phyloP scores from a whole-genome alignment of 1,284 basidiomycete species.

The Heterobasidion annosum region DNA sequence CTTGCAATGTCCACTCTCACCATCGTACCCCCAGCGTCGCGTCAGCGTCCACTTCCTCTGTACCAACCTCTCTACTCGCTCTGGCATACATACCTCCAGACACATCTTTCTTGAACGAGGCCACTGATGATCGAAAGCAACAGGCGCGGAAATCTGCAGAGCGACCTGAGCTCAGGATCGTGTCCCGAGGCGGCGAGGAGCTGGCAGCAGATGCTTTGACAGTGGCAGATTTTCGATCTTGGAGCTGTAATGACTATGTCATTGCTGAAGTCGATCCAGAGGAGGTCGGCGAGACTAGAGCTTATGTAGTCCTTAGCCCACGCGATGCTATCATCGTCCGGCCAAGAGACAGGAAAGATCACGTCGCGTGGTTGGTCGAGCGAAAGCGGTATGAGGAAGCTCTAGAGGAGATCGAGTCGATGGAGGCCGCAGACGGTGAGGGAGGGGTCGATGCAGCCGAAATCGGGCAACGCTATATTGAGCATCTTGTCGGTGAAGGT shows the following conservation, averaged over 20 bases:
- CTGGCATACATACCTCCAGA: conserved; percentile 77
- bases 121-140: conserved; percentile 57
- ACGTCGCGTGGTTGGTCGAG: conserved; percentile 91
- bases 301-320: conserved; percentile 82
- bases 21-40: conserved; percentile 13
- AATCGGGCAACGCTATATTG: conserved; percentile 81
- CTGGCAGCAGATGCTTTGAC: conserved; percentile 80
- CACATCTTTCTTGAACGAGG: conserved; percentile 55
- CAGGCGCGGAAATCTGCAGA: conserved; percentile 79
- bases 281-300: conserved; percentile 27
- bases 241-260: conserved; percentile 90
- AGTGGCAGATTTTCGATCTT: conserved; percentile 72
- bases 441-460: conserved; percentile 54
- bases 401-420: conserved; percentile 72
- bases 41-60: conserved; percentile 12
- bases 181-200: conserved; percentile 86
- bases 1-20: conserved; percentile 9
- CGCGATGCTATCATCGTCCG: conserved; percentile 80
- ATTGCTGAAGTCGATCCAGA: conserved; percentile 41
- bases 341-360: conserved; percentile 83
- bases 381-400: conserved; percentile 84
- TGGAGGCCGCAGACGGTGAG: conserved; percentile 22
- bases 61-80: conserved; percentile 66
- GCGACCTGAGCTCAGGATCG: conserved; percentile 88
- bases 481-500: conserved; percentile 74